phyloP scores from a whole-genome alignment of 2,329 filamentous ascomycete genomes.

The Pestalotiopsis sp. region DNA sequence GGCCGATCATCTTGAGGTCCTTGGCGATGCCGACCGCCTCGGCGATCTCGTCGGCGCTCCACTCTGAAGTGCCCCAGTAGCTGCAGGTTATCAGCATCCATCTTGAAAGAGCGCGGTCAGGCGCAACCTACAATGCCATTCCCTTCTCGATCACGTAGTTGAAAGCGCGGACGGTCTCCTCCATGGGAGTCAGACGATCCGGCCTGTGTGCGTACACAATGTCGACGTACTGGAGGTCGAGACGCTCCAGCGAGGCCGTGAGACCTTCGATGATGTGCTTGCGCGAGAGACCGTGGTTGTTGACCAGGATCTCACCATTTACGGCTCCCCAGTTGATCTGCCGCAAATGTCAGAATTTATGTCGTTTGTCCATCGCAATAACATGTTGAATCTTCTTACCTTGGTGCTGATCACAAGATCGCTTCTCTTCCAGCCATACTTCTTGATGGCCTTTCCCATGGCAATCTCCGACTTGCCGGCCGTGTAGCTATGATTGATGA shows the following conservation, averaged over 20 bases:
- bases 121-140: constrained; percentile 27
- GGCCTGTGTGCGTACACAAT: constrained; percentile 71
- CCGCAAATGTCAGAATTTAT: constrained; percentile 27
- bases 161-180: constrained; percentile 71
- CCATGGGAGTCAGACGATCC: constrained; percentile 69
- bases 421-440: constrained; percentile 63
- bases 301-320: constrained; percentile 63
- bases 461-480: constrained; percentile 64
- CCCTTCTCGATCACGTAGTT: constrained; percentile 70
- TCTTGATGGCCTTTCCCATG: constrained; percentile 63
- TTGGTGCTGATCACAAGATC: constrained; percentile 66
- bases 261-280: constrained; percentile 73
- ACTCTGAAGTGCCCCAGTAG: constrained; percentile 74
- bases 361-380: not conserved
- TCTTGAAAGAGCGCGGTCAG: too few relatives aligned
- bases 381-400: not conserved
- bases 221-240: constrained; percentile 65
- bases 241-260: constrained; percentile 58
- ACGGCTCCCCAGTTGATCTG: constrained; percentile 65
- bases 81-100: constrained; percentile 30
- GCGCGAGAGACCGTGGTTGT: constrained; percentile 68
- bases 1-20: constrained; percentile 62
- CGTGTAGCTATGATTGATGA: constrained; percentile 41
- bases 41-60: constrained; percentile 67
- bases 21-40: constrained; percentile 65